These are phyloP conservation scores for Pholiota conissans DNA, from an alignment of 768 basidiomycete species.

Conservation along the genomic window DNA sequence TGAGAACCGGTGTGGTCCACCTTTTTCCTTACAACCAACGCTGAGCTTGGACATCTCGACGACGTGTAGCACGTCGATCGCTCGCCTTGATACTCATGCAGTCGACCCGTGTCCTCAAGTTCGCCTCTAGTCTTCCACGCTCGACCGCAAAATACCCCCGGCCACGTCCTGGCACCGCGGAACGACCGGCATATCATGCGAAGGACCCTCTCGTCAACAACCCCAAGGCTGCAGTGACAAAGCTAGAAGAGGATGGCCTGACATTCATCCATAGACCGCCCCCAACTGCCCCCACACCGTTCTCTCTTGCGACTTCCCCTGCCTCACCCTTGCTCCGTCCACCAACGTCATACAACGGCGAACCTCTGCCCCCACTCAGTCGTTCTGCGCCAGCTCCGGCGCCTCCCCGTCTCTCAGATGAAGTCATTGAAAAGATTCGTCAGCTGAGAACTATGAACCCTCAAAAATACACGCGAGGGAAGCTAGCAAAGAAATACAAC, in stretches of 20 bases:
- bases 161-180: conserved; percentile 50
- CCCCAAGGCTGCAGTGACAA: conserved; percentile 49
- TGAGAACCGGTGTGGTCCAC: conserved; percentile 12
- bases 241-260: conserved; percentile 52
- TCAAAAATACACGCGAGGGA: conserved; percentile 54
- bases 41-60: not conserved
- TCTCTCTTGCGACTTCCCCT: conserved; percentile 68
- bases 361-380: conserved; percentile 47
- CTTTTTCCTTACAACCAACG: conserved; percentile 10
- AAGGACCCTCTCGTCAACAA: conserved; percentile 59
- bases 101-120: conserved; percentile 17
- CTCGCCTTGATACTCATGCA: conserved; percentile 13
- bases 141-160: conserved; percentile 50
- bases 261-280: conserved; percentile 89
- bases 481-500: conserved; percentile 75
- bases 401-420: conserved; percentile 46
- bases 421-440: conserved; percentile 56
- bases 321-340: conserved; percentile 68
- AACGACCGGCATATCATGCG: conserved; percentile 55
- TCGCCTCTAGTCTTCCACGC: conserved; percentile 14
- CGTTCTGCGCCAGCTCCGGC: conserved; percentile 39
- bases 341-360: conserved; percentile 21
- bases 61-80: conserved; percentile 4
- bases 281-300: conserved; percentile 71
- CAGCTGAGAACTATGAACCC: conserved; percentile 61